A percentile compares a stretch with the other conserved stretches of the same genome.
phyloP scores from a whole-genome alignment of 306 rosid species.

The Oemleria cerasiformis region DNA sequence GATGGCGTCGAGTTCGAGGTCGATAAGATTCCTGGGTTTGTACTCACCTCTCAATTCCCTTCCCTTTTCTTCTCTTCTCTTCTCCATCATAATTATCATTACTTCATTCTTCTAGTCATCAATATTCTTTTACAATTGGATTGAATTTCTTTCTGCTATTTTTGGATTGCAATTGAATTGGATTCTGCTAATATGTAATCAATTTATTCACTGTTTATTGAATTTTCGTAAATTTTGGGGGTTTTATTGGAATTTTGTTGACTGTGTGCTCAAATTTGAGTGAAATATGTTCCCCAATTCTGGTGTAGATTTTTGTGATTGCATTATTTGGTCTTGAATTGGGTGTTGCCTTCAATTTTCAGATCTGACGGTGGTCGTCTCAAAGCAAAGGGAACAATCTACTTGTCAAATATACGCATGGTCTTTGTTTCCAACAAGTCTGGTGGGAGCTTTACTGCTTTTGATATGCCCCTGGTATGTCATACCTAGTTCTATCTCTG shows the following conservation, averaged over 20 bases:
- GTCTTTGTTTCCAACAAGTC: constrained; percentile 75
- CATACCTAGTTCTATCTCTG: background rate
- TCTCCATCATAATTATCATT: no score
- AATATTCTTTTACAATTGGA: background rate
- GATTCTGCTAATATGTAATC: background rate
- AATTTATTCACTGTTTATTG: background rate
- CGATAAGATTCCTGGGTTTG: constrained; percentile 90
- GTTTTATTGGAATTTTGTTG: background rate
- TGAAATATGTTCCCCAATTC: no score
- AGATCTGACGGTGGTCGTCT: constrained; percentile 59
- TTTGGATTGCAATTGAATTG: background rate
- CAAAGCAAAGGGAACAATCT: constrained; percentile 80
- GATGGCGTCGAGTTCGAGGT: constrained; percentile 91
- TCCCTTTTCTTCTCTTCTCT: background rate
- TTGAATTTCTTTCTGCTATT: background rate
- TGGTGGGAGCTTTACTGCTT: constrained; percentile 54
- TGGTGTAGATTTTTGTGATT: background rate
- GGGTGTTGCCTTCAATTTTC: constrained; percentile 6
- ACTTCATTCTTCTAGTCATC: no score
- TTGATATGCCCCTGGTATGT: constrained; percentile 96
- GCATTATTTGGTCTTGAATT: background rate
- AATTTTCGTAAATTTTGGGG: no score
- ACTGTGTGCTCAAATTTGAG: no score
- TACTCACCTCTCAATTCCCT: background rate
- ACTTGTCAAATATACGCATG: constrained; percentile 87